These are phyloP conservation scores for Phytopythium boreale DNA, from an alignment of 352 stramenopile species.

Conservation along the genomic window DNA sequence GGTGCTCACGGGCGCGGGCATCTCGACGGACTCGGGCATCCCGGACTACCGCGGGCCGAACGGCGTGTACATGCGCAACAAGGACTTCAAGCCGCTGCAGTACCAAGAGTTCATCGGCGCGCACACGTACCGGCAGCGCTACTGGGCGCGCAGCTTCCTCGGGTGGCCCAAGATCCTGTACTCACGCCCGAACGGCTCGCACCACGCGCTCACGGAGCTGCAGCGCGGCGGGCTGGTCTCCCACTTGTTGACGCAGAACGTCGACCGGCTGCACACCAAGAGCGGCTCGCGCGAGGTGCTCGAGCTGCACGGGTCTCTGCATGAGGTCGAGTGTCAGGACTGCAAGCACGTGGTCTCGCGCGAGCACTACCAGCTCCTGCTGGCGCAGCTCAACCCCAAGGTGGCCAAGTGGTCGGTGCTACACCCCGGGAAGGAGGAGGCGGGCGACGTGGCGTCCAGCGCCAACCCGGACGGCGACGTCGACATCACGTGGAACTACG, in stretches of 20 bases:
- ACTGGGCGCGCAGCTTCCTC: conserved; percentile 92
- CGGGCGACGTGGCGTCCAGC: conserved; percentile 69
- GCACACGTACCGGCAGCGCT: conserved; percentile 85
- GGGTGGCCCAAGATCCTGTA: conserved; percentile 83
- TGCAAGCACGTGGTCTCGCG: conserved; percentile 71
- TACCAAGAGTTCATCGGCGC: conserved; percentile 90
- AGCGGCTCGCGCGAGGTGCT: conserved; percentile 88
- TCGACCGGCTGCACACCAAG: conserved; percentile 94
- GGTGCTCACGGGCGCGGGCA: conserved; percentile 93
- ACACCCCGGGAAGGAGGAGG: conserved; percentile 26
- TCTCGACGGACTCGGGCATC: conserved; percentile 96
- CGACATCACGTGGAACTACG: conserved; percentile 82
- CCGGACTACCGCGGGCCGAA: conserved; percentile 95
- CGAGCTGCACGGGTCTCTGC: conserved; percentile 92
- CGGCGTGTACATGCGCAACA: conserved; percentile 93
- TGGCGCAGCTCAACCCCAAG: conserved; percentile 81
- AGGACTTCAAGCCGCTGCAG: conserved; percentile 94
- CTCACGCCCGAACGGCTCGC: conserved; percentile 85
- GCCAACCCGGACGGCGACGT: conserved; percentile 94
- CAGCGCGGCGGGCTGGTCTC: conserved; percentile 42
- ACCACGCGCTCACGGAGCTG: conserved; percentile 86
- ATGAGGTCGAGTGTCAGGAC: conserved; percentile 83
- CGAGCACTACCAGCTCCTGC: conserved; percentile 82
- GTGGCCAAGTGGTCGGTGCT: conserved; percentile 36
- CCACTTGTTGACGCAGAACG: conserved; percentile 96